These are phyloP conservation scores for Scenedesmus sp. DNA, from an alignment of 163 green algal species.

Conservation along the genomic window DNA sequence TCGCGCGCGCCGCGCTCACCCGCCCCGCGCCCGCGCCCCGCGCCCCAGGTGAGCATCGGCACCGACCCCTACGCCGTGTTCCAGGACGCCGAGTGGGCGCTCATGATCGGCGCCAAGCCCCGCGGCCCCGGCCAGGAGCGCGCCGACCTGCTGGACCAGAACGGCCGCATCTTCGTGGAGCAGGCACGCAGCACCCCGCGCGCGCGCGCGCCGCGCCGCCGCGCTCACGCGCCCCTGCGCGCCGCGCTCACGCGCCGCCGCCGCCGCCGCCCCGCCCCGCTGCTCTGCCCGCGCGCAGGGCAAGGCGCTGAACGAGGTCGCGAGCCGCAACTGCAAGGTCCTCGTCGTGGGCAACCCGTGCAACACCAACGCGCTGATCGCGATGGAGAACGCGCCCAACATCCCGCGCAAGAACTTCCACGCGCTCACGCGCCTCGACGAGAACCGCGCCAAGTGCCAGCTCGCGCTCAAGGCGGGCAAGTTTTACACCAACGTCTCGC, in stretches of 20 bases:
- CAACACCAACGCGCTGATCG: slow-evolving; percentile 95
- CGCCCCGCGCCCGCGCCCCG: neutral
- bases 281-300: slow-evolving; percentile 61
- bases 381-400: slow-evolving; percentile 72
- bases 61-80: slow-evolving; percentile 85
- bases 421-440: slow-evolving; percentile 90
- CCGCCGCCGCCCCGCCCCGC: neutral
- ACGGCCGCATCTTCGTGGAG: slow-evolving; percentile 88
- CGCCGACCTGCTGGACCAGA: slow-evolving; percentile 88
- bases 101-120: slow-evolving; percentile 94
- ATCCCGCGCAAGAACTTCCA: slow-evolving; percentile 73
- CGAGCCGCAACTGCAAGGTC: slow-evolving; percentile 84
- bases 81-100: slow-evolving; percentile 86
- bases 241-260: no score
- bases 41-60: slow-evolving; percentile 79
- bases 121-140: slow-evolving; percentile 94
- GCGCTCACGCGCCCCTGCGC: no score
- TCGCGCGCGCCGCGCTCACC: neutral
- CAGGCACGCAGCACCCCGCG: slow-evolving; percentile 54
- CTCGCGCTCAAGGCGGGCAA: slow-evolving; percentile 87
- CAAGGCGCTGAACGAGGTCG: slow-evolving; percentile 85
- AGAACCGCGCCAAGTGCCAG: slow-evolving; percentile 96
- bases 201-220: no score
- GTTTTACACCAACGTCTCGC: slow-evolving; percentile 89
- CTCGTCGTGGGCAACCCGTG: slow-evolving; percentile 95